Base-by-base conservation (phyloP, 352 stramenopile genomes). In the Phytophthora citrophthora region DNA sequence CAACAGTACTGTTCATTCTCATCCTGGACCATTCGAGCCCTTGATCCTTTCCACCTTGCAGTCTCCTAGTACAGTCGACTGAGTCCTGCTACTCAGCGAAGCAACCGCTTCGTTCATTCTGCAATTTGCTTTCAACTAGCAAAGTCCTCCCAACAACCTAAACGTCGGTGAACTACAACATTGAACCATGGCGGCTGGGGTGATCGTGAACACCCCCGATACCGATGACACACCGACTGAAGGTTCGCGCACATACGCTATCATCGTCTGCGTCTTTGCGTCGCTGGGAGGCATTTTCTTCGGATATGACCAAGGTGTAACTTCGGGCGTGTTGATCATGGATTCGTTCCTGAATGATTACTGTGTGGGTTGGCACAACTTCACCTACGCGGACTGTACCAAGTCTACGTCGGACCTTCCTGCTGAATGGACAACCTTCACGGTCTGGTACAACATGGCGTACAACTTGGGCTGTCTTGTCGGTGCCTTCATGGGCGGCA, bases 381-480 rank as follows among this genome's bases (percentile, higher is more conserved):
- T 75, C 58, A 76, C 70, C 23, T 57, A 73, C 45, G 44, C 41
- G 32, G 18, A 62, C 2, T 79, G 71, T 67, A 70, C 32, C 2
- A 43, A 41, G 8, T 64, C 47, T 11, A 54, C 56, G 1, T 54
- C 50, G 11, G 56, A 75, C 5, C 40, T 76, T 4, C 72, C 63
- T 3, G 43, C 15, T 16, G 56, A 77, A 44, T 79, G 72, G 72
- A 64, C 59, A 8, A 72, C 52, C 16, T 79, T 77, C 53, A 72
- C 59, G 26, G 68, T 67, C 8, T 69, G 64, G 60, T 79, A 69
- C 68, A 79, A 76, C 40, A 65, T 74, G 54, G 54, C 64, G 10
- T 79, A 74, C 56, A 75, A 73, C 47, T 56, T 79, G 26, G 66
- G 70, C 20, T 79, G 70, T 27, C 51, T 79, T 9, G 62, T 68